Base-by-base conservation (phyloP, 2,329 filamentous ascomycete species). In the Monosporascus sp. region DNA sequence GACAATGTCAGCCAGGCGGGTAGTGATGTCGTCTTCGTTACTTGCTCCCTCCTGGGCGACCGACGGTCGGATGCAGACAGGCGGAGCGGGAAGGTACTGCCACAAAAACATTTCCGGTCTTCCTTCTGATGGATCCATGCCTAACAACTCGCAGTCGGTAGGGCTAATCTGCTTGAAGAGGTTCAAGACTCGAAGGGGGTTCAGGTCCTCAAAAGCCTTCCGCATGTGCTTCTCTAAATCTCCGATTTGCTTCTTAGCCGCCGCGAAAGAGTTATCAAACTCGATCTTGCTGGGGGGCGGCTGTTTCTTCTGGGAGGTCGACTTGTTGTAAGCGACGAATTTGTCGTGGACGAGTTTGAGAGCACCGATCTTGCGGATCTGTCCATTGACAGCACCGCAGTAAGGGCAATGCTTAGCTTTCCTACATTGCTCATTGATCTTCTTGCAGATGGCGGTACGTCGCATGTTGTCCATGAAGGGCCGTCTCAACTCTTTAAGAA, bases 91-190 rank as follows among this genome's bases (percentile, higher is more conserved):
- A 37, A 99, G 80, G 65, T 91, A 96, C 66, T 96, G 92, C 94
- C 94, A 99, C 45, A 99, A 84, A 69, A 97, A 95, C 85, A 96
- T 96, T 68, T 99, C 94, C 0, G 94, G 94, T 18, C 92, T 82
- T 11, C 90, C 90, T 62, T 96, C 91, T 15, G 83, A 79, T 1
- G 92, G 89, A 64, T 97, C 86, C 63, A 99, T 82, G 5, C 93
- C 93, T 1, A 99, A 78, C 22, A 99, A 78, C 69, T 97, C 92
- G 68, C 93, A 96, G 68, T 99, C 94, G 7, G 83, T 82, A 2
- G 88, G 82, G 14, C 84, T 87, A 52, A 99, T 90, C 65, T 88
- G 85, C 70, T 91, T 92, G 75, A 99, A 96, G 35, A 99, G 80
- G 61, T 96, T 96, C 52, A 97, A 74, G 1, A 96, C 90, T 54